Base-by-base conservation (phyloP, 1,284 basidiomycete genomes). In the Grifola frondosa region DNA sequence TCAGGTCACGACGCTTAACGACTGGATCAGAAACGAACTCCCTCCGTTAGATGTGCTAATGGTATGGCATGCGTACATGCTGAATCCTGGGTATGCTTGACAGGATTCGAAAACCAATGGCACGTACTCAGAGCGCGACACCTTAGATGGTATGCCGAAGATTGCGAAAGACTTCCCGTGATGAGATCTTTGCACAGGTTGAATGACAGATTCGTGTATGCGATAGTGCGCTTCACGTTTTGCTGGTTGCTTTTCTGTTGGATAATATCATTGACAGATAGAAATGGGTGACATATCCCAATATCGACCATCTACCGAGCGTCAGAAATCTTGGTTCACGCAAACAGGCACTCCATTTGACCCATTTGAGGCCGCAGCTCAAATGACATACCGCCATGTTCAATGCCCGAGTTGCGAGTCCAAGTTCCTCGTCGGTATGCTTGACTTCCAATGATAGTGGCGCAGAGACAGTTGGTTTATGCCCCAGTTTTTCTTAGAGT, bases 41-140 rank as follows among this genome's bases (percentile, higher is more conserved):
- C 75, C 74, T 0, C 73, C 74, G 2, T 17, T 71, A 3, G 75
- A 77, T 38, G 73, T 75, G 11, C 40, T 71, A 46, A 73, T 75
- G 69, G 65, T 73, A 6, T 75, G 74, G 71, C 75, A 78, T 50
- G 57, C 75, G 1, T 77, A 78, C 51, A 56, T 74, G 58, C 59
- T 78, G 3, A 75, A 73, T 48, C 73, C 73, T 6, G 54, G 61
- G 71, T 73, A 49, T 49, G 51, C 8, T n/a, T n/a, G n/a, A n/a
- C n/a, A n/a, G n/a, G n/a, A n/a, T n/a, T n/a, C n/a, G n/a, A n/a
- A n/a, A n/a, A n/a, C n/a, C n/a, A n/a, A n/a, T n/a, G n/a, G n/a
- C n/a, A n/a, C n/a, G n/a, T n/a, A n/a, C n/a, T n/a, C n/a, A n/a
- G n/a, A n/a, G n/a, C n/a, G n/a, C n/a, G n/a, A n/a, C n/a, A n/a